phyloP scores from a whole-genome alignment of 2,329 filamentous ascomycete genomes.

The Epicoccum nigrum region DNA sequence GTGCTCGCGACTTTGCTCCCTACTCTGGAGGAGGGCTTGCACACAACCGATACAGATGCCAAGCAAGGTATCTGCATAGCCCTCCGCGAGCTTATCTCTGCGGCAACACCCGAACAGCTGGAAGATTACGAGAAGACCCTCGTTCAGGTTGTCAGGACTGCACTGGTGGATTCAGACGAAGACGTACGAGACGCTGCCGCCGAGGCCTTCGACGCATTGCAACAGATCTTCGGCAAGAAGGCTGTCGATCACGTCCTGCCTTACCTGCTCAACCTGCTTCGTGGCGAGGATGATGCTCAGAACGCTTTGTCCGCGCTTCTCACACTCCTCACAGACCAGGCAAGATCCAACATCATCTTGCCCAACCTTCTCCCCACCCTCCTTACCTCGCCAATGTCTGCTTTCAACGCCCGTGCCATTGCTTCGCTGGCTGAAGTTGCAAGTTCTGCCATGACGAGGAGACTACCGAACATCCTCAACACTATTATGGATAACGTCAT shows the following conservation, averaged over 20 bases:
- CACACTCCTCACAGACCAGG: conserved; percentile 91
- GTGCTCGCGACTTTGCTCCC: conserved; percentile 87
- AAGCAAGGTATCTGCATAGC: conserved; percentile 98
- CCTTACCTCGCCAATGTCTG: conserved; percentile 85
- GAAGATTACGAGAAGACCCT: conserved; percentile 95
- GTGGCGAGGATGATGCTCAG: conserved; percentile 83
- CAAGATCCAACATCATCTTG: conserved; percentile 92
- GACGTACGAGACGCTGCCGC: conserved; percentile 95
- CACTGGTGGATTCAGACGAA: conserved; percentile 85
- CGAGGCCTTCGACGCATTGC: conserved; percentile 93
- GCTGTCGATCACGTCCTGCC: conserved; percentile 95
- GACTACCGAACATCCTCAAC: conserved; percentile 88
- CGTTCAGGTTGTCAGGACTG: conserved; percentile 91
- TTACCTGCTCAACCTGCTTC: conserved; percentile 85
- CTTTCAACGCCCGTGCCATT: conserved; percentile 92
- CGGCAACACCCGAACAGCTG: conserved; percentile 84
- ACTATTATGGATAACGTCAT: conserved; percentile 93
- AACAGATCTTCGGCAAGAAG: conserved; percentile 91
- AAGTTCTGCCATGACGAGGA: conserved; percentile 85
- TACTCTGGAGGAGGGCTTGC: conserved; percentile 88
- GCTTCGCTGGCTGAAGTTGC: conserved; percentile 93
- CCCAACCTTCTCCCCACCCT: conserved; percentile 95
- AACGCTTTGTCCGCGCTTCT: conserved; percentile 92
- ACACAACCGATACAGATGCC: conserved; percentile 88
- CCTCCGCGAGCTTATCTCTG: conserved; percentile 88